Evolutionary conservation across 768 basidiomycete genomes (phyloP).

Genomic region (Suillus bovinus): DNA sequence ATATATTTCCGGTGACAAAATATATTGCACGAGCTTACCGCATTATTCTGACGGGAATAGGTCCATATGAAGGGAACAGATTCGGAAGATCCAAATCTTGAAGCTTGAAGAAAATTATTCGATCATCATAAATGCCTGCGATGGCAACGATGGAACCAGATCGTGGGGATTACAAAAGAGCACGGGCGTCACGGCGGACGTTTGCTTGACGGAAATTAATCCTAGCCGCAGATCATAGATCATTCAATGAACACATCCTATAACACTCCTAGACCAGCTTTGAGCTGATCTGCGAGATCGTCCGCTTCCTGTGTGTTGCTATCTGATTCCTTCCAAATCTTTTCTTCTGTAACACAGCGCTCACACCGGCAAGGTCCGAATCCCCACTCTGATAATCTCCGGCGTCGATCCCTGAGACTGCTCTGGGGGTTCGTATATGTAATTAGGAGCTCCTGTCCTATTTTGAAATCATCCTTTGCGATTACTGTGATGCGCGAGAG

Average conservation of each 20-base stretch:
- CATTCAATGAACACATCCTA: slow-evolving; percentile 14
- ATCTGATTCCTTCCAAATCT: slow-evolving; percentile 22
- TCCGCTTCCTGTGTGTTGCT: slow-evolving; percentile 30
- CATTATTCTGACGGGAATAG: neutral
- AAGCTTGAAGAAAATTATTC: slow-evolving; percentile 1
- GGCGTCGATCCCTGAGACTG: slow-evolving; percentile 43
- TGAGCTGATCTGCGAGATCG: slow-evolving; percentile 60
- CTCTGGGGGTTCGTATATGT: slow-evolving; percentile 72
- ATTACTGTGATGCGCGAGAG: slow-evolving; percentile 75
- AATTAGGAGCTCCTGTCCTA: slow-evolving; percentile 74
- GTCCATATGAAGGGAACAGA: neutral
- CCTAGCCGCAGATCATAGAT: neutral
- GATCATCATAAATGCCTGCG: neutral
- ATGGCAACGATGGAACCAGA: too few relatives aligned
- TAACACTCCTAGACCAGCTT: slow-evolving; percentile 60
- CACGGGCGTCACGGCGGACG: neutral
- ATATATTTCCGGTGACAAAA: neutral
- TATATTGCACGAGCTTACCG: neutral
- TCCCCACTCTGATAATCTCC: slow-evolving; percentile 68
- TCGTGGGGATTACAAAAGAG: neutral
- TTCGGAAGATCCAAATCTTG: slow-evolving; percentile 1
- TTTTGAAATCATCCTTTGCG: slow-evolving; percentile 61
- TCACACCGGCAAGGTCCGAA: slow-evolving; percentile 70
- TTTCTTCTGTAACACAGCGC: slow-evolving; percentile 64
- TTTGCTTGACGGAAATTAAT: slow-evolving; percentile 1